Base-by-base conservation (phyloP, 495 filamentous ascomycete species). In the Penicillium psychrofluorescens region DNA sequence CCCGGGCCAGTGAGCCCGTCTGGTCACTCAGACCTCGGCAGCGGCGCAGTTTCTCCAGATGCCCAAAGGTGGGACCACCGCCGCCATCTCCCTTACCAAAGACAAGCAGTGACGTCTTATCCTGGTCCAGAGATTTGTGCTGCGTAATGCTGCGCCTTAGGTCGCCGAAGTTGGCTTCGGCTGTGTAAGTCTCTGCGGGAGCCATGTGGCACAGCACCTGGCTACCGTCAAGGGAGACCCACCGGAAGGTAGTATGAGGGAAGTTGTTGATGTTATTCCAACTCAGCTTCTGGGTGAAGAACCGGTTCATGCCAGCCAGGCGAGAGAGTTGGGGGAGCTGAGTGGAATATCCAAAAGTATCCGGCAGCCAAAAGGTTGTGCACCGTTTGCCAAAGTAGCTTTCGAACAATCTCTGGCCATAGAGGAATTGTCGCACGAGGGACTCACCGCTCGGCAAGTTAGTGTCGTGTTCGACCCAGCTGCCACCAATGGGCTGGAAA, bases 221-320 rank as follows among this genome's bases (percentile, higher is more conserved):
- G 47, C 85, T 94, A 12, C 91, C 90, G 58, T 98, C 92, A 22
- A 95, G 78, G 2, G 88, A 73, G 13, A 98, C 90, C 92, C 92
- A 98, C 55, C 92, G 92, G 73, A 98, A 98, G 1, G 92, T 97
- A 1, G 91, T 96, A 53, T 97, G 92, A 1, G 92, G 92, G 67
- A 98, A 98, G 46, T 85, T 95, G 70, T 98, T 97, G 72, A 98
- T 96, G 63, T 97, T 97, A 64, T 98, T 98, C 84, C 83, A 88
- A 61, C 81, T 86, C 32, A 98, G 76, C 66, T 98, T 98, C 65
- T 98, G 92, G 1, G 92, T 98, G 51, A 98, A 86, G 70, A 98
- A 98, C 29, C 92, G 79, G 42, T 73, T 84, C 92, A 98, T 98
- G 33, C 91, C 92, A 13, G 92, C 84, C 29, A 95, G 68, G 8